Base-by-base conservation (phyloP, 352 stramenopile species). In the Globisporangium camurandrum region DNA sequence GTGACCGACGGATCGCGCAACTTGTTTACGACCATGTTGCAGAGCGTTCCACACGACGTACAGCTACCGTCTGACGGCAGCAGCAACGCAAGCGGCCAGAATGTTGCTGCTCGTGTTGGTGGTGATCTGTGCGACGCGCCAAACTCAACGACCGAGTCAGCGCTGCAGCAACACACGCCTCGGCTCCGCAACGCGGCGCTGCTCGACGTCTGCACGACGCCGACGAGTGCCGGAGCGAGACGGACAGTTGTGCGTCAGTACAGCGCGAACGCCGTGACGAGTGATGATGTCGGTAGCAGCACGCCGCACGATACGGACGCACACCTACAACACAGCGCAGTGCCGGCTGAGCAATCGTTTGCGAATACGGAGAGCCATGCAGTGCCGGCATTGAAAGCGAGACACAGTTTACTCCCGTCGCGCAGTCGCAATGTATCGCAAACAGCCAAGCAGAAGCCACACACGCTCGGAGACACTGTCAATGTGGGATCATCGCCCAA, bases 111-210 rank as follows among this genome's bases (percentile, higher is more conserved):
- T 24, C 37, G 48, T 14, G 12, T 19, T 10, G 19, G 31, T 12
- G n/a, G 5, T 38, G 20, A 40, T 17, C 36, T 17, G 10, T 16
- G 41, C 10, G 10, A 20, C 6, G 12, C 4, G 10, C 24, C 1
- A 12, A 36, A 52, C n/a, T 27, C 33, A 20, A 41, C n/a, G 22
- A 26, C 27, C n/a, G 28, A 23, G 7, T 17, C 8, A 22, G n/a
- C 42, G 24, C 42, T n/a, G 26, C 26, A 16, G 36, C 46, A 55
- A 24, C 30, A 41, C 22, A 16, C 55, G 17, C 46, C 54, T 19
- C 55, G 56, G 7, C 51, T 71, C 26, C 68, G 63, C 28, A 72
- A 76, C 42, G 55, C 66, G 19, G 62, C 69, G 3, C 47, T 77
- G 24, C 61, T 73, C 20, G 66, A 80, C 42, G 61, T 50, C 9